These are phyloP conservation scores for Triticum dicoccoides DNA, from an alignment of 176 grass and related monocot genomes.

Conservation along the genomic window DNA sequence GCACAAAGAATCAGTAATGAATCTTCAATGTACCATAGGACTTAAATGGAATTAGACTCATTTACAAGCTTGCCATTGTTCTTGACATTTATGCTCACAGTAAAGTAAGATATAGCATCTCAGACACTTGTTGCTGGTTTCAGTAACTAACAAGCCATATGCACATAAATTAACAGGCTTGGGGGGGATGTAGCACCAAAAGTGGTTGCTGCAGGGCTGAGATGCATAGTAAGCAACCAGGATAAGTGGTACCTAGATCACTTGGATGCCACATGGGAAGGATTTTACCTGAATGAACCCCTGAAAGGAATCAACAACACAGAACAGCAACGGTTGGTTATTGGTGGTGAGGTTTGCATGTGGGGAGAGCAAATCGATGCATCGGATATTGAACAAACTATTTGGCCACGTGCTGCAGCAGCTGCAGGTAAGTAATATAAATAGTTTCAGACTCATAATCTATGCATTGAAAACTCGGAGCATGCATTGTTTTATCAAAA, in stretches of 20 bases:
- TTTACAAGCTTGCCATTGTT: not conserved
- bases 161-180: slow-evolving; percentile 50
- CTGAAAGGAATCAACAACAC: slow-evolving; percentile 57
- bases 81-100: not conserved
- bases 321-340: slow-evolving; percentile 65
- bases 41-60: slow-evolving; percentile 10
- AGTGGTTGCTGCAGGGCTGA: slow-evolving; percentile 73
- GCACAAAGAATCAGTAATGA: not conserved
- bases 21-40: slow-evolving; percentile 2
- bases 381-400: slow-evolving; percentile 87
- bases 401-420: slow-evolving; percentile 92
- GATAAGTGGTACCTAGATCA: slow-evolving; percentile 95
- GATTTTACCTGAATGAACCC: slow-evolving; percentile 87
- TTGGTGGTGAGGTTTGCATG: slow-evolving; percentile 92
- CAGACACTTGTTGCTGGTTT: not conserved
- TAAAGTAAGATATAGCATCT: not conserved
- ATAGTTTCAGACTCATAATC: not conserved
- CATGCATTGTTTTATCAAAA: not conserved
- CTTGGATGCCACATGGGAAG: slow-evolving; percentile 73
- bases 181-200: slow-evolving; percentile 58
- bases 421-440: slow-evolving; percentile 64
- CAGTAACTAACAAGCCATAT: slow-evolving; percentile 6
- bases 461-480: slow-evolving; percentile 2
- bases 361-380: slow-evolving; percentile 86
- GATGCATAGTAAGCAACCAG: slow-evolving; percentile 96